Conservation (phyloP, 257 asterid genomes). For the Salvia miltiorrhiza region DNA sequence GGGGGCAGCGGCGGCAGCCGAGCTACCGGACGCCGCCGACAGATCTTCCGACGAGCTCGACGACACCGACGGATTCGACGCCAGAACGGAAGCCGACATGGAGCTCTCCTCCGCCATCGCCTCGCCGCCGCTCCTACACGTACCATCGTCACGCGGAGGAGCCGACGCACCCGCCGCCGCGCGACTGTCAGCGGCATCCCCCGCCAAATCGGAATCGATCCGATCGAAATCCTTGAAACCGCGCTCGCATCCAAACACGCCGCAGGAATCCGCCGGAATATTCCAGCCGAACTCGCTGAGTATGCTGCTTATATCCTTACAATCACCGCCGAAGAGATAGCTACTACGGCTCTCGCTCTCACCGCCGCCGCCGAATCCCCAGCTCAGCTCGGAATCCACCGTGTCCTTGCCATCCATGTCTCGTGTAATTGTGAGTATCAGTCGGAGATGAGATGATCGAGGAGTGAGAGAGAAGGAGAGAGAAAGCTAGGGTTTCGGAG, state of each 20-base stretch:
- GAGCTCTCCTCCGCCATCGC: constrained; percentile 19
- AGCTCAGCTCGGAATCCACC: constrained; percentile 32
- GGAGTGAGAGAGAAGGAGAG: constrained; percentile 30
- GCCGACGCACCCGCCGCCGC: not conserved
- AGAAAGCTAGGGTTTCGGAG: constrained; percentile 45
- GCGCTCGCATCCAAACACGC: not conserved
- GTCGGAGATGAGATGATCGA: not conserved
- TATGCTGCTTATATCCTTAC: constrained; percentile 30
- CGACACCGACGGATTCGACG: constrained; percentile 34
- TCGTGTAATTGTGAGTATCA: not conserved
- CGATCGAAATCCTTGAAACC: constrained; percentile 31
- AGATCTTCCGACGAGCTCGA: constrained; percentile 74
- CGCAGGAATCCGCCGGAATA: constrained; percentile 31
- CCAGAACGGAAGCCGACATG: constrained; percentile 19
- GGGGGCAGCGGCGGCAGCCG: constrained; percentile 17
- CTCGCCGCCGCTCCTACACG: not conserved
- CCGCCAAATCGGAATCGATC: constrained; percentile 41
- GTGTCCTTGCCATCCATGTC: constrained; percentile 34
- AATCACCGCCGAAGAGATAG: constrained; percentile 35
- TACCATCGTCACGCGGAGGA: not conserved
- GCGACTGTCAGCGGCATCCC: constrained; percentile 15
- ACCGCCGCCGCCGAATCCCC: constrained; percentile 27
- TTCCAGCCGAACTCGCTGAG: constrained; percentile 73
- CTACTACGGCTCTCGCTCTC: not conserved
- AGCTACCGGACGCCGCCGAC: constrained; percentile 50